Conservation (phyloP, 495 filamentous ascomycete species). For the Penicillium paxilli region DNA sequence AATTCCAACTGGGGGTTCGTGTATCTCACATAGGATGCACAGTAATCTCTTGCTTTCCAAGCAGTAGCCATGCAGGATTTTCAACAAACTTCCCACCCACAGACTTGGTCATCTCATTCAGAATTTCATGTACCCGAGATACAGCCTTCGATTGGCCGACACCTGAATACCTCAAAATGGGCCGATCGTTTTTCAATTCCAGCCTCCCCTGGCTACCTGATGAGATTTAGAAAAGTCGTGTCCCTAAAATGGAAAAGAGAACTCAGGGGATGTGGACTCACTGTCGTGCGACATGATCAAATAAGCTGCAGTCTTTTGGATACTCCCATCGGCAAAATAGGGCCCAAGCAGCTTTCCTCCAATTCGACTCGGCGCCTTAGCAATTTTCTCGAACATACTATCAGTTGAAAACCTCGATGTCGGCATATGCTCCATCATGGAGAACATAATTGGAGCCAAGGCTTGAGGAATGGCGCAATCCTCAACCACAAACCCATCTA, state of each 20-base stretch:
- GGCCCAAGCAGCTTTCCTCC: slow-evolving; percentile 56
- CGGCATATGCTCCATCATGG: background rate
- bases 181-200: background rate
- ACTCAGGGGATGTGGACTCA: slow-evolving; percentile 46
- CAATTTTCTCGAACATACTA: no score
- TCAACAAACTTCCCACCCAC: background rate
- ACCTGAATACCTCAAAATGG: slow-evolving; percentile 34
- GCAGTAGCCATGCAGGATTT: background rate
- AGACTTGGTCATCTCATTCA: background rate
- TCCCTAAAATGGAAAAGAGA: slow-evolving; percentile 52
- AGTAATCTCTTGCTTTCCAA: slow-evolving; percentile 53
- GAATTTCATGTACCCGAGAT: no score
- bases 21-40: slow-evolving; percentile 52
- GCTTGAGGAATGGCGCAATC: background rate
- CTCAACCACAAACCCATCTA: background rate
- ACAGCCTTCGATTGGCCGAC: slow-evolving; percentile 5
- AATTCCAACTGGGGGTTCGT: no score
- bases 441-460: background rate
- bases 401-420: no score
- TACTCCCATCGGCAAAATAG: slow-evolving; percentile 52
- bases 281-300: slow-evolving; percentile 73
- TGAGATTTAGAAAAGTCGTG: background rate
- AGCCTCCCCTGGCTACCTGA: background rate
- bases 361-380: slow-evolving; percentile 41
- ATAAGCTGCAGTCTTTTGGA: slow-evolving; percentile 63